A percentile compares a stretch with the other conserved stretches of the same genome.
phyloP scores from a whole-genome alignment of 768 basidiomycete species.

The Lactifluus subvellereus region DNA sequence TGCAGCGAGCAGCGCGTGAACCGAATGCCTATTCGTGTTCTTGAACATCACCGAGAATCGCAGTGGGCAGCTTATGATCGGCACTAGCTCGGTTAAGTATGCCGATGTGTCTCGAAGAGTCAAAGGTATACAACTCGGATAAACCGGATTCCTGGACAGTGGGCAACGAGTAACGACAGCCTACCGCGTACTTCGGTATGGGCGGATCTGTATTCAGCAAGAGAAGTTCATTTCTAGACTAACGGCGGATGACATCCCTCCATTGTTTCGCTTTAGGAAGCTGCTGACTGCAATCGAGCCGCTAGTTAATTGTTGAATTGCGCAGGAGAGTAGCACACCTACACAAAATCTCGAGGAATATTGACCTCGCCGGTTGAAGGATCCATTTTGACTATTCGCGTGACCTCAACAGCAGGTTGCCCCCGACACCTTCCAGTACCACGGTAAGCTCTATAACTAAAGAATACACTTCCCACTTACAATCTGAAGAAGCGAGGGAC shows the following conservation, averaged over 20 bases:
- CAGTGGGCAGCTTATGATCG: not conserved
- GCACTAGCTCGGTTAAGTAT: not conserved
- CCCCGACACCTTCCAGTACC: constrained; percentile 51
- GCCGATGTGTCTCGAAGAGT: not conserved
- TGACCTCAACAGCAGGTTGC: constrained; percentile 65
- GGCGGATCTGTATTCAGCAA: not conserved
- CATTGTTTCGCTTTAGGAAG: constrained; percentile 27
- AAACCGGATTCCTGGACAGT: not conserved
- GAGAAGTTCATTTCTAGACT: not conserved
- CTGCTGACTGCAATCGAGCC: constrained; percentile 16
- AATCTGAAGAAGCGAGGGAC: constrained; percentile 68
- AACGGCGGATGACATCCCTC: constrained; percentile 22
- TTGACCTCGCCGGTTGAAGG: constrained; percentile 44
- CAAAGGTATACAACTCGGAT: not conserved
- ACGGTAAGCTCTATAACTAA: constrained; percentile 7
- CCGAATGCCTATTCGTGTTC: not conserved
- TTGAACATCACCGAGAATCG: not conserved
- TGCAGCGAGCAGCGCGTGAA: not conserved
- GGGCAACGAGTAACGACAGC: not conserved
- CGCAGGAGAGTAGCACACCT: not conserved
- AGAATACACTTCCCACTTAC: constrained; percentile 37
- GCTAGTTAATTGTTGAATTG: not conserved
- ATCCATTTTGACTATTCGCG: constrained; percentile 47
- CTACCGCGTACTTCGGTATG: not conserved
- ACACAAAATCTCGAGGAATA: constrained; percentile 33